A percentile compares a stretch with the other conserved stretches of the same genome.
These are phyloP conservation scores for Dipodascopsis tothii DNA, from an alignment of 805 yeast genomes.

Conservation along the genomic window DNA sequence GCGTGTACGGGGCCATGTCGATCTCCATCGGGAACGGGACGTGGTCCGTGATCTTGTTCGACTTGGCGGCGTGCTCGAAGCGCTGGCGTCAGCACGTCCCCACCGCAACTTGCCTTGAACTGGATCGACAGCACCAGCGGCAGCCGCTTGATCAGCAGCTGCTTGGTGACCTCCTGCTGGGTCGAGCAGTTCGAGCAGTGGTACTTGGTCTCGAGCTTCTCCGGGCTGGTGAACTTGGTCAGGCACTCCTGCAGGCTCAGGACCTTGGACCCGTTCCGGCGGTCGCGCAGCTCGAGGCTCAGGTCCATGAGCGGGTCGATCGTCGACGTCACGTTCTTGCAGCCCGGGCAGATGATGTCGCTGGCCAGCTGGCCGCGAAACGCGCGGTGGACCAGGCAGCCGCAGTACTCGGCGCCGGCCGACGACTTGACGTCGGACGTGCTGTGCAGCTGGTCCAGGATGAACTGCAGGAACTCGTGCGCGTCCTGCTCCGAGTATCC, in stretches of 20 bases:
- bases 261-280: conserved; percentile 8
- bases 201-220: conserved; percentile 66
- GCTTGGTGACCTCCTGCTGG: conserved; percentile 61
- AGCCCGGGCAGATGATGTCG: conserved; percentile 64
- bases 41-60: conserved; percentile 67
- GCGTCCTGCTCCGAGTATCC: conserved; percentile 98
- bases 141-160: conserved; percentile 55
- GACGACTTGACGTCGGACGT: conserved; percentile 12
- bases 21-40: conserved; percentile 66
- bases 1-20: conserved; percentile 56
- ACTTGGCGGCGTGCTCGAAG: conserved; percentile 52
- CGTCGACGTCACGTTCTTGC: conserved; percentile 58
- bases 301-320: conserved; percentile 86
- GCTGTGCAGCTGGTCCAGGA: conserved; percentile 73
- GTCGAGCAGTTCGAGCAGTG: conserved; percentile 60
- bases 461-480: conserved; percentile 92
- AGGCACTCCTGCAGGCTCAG: conserved; percentile 29
- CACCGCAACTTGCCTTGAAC: conserved; percentile 41
- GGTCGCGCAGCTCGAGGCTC: conserved; percentile 40
- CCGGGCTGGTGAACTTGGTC: conserved; percentile 58
- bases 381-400: conserved; percentile 72
- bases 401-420: conserved; percentile 38
- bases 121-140: conserved; percentile 81
- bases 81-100: conserved; percentile 21
- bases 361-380: conserved; percentile 81